Base-by-base conservation (phyloP, 176 grass and related monocot species). In the Triticum dicoccoides region DNA sequence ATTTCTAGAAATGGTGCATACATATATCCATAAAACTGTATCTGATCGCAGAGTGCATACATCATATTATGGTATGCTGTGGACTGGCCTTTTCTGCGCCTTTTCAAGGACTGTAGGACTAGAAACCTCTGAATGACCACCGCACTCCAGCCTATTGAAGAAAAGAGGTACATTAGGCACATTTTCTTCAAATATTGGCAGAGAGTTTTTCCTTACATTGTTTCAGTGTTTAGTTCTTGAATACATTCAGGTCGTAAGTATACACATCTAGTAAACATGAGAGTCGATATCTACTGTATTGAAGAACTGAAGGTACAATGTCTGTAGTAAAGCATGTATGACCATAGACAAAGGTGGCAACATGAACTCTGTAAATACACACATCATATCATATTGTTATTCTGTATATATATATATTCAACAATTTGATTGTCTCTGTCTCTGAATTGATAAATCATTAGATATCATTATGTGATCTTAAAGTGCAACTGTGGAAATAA, bases 161-260 rank as follows among this genome's bases (percentile, higher is more conserved):
- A 82, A 69, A 70, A 33, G 12, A 90, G 84, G 88, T 78, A 78
- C 51, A 18, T 12, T 25, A 20, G 18, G 65, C 32, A 4, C 51
- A 78, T 77, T 78, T 90, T 18, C 11, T 82, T n/a, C 74, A 11
- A 33, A n/a, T 80, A 8, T 15, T 0, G 23, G 24, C 62, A 23
- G 0, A 17, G 12, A 17, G 9, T 42, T 73, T 18, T 76, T 78
- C 15, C 38, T 34, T 23, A 37, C 8, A 32, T n/a, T n/a, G 30
- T 78, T 61, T 29, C 56, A n/a, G 38, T 15, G 33, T 65, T 75
- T 67, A 56, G 23, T 30, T 35, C 73, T 61, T 51, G 15, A 17
- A 52, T 8, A 66, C 39, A 45, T 17, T n/a, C 25, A 8, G 24
- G 34, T 37, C 10, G 24, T 17, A 41, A 15, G 4, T 63, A 41